These are phyloP conservation scores for Candida namnaoensis DNA, from an alignment of 805 yeast genomes.

Conservation along the genomic window DNA sequence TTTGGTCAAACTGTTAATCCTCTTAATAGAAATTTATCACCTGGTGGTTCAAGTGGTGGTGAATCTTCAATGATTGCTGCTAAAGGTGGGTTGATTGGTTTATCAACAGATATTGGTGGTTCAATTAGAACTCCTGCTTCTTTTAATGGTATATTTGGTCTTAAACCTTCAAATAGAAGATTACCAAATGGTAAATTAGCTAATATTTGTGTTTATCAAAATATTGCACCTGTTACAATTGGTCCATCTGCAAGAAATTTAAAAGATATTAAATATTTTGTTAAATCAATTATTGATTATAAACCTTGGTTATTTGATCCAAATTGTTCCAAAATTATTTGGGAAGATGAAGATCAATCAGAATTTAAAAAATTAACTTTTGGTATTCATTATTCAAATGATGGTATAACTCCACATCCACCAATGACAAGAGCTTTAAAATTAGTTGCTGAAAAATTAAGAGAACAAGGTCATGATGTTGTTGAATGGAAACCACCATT, in stretches of 20 bases:
- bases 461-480: slow-evolving; percentile 37
- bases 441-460: slow-evolving; percentile 15
- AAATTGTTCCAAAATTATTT: slow-evolving; percentile 38
- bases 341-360: slow-evolving; percentile 24
- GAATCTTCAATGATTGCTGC: slow-evolving; percentile 39
- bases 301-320: slow-evolving; percentile 44
- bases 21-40: slow-evolving; percentile 25
- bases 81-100: slow-evolving; percentile 30
- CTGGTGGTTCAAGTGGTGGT: slow-evolving; percentile 47
- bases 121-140: slow-evolving; percentile 38
- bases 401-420: slow-evolving; percentile 32
- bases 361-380: slow-evolving; percentile 22
- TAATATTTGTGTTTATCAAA: slow-evolving; percentile 7
- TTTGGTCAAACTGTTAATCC: slow-evolving; percentile 38
- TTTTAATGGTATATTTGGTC: slow-evolving; percentile 28
- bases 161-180: slow-evolving; percentile 34
- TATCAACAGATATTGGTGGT: slow-evolving; percentile 49
- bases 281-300: slow-evolving; percentile 30
- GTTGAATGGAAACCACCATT: slow-evolving; percentile 30
- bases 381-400: slow-evolving; percentile 31
- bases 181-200: slow-evolving; percentile 16
- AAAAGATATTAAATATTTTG: slow-evolving; percentile 20
- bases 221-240: slow-evolving; percentile 22
- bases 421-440: slow-evolving; percentile 36
- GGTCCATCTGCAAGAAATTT: slow-evolving; percentile 32